Evolutionary conservation across 2,329 filamentous ascomycete genomes (phyloP), one percentile per base, ranked within the genome.

Genomic region (Aspergillus ustus): DNA sequence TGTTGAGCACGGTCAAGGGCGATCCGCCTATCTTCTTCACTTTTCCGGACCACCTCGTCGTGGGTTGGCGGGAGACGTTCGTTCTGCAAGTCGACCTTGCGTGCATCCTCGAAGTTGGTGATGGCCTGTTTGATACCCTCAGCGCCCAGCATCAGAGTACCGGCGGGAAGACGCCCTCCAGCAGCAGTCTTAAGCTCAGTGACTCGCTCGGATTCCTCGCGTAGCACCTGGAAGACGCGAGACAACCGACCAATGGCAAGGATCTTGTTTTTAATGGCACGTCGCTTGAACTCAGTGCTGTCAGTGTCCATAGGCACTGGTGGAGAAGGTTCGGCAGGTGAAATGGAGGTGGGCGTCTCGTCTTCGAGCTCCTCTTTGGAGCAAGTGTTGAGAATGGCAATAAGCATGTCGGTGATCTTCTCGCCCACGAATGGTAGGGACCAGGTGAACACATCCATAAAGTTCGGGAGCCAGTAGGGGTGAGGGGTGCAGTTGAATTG

Each of bases 361-460:
- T 94, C 91, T 75, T 96, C 92, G 58, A 99, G 88, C 77, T 99
- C 93, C 73, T 99, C 95, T 80, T 99, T 96, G n/a, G 95, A 97
- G 83, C 93, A 98, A 19, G 92, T 98, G 83, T 96, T 97, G 70
- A 99, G 84, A 73, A 99, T 99, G 46, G 93, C 94, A 75, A 99
- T 97, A 67, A 99, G 88, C 95, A 99, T 99, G 74, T 99, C 95
- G 19, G 95, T 98, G 73, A 99, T 93, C 85, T 99, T 99, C 80
- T 99, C 95, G 65, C 95, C 94, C 25, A 99, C 95, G 79, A 99
- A 99, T 0, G 95, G 95, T 63, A 99, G 84, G 37, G 95, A 99
- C 95, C 95, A 99, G n/a, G 95, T 99, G 76, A 99, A 99, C 66
- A 99, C 95, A 74, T 99, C 95, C 95, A 99, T 99, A 76, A 99